A percentile compares a stretch with the other conserved stretches of the same genome.
Evolutionary conservation across 495 filamentous ascomycete genomes (phyloP).

Genomic region (Penicilliopsis zonata): DNA sequence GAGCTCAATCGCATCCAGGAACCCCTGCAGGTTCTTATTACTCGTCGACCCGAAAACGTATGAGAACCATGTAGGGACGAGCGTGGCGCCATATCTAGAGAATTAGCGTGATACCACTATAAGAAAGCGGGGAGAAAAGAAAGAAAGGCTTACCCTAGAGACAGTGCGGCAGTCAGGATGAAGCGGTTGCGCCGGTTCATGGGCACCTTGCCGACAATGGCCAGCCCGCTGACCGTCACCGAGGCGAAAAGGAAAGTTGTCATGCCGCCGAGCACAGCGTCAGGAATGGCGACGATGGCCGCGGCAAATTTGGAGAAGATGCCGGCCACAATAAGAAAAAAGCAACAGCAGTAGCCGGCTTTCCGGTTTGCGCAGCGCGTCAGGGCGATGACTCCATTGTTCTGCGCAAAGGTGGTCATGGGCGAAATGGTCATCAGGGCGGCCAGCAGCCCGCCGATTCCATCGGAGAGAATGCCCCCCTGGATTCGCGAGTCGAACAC

Average conservation of each 20-base stretch:
- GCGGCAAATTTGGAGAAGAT: slow-evolving; percentile 81
- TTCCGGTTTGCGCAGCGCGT: slow-evolving; percentile 63
- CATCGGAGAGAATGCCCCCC: slow-evolving; percentile 67
- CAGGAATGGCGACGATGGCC: slow-evolving; percentile 63
- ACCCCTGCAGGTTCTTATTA: background rate
- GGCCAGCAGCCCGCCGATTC: slow-evolving; percentile 63
- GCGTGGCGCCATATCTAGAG: background rate
- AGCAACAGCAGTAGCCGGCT: slow-evolving; percentile 43
- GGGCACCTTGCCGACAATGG: slow-evolving; percentile 58
- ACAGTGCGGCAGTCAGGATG: slow-evolving; percentile 61
- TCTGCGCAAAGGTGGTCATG: slow-evolving; percentile 64
- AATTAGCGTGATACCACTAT: too few relatives aligned
- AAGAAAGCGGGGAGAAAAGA: background rate
- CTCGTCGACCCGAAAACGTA: background rate
- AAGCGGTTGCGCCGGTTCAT: slow-evolving; percentile 76
- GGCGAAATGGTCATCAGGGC: slow-evolving; percentile 66
- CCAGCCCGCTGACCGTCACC: slow-evolving; percentile 68
- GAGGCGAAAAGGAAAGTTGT: slow-evolving; percentile 75
- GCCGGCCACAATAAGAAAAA: slow-evolving; percentile 69
- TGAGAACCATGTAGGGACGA: slow-evolving; percentile 1
- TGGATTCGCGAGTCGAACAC: slow-evolving; percentile 84
- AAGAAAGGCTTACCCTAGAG: slow-evolving; percentile 44
- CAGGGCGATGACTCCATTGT: slow-evolving; percentile 76
- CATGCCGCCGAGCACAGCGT: slow-evolving; percentile 75
- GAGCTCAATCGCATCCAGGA: slow-evolving; percentile 1